Conservation (phyloP, 164 flowering plant species). For the Nelumbo lutea region DNA sequence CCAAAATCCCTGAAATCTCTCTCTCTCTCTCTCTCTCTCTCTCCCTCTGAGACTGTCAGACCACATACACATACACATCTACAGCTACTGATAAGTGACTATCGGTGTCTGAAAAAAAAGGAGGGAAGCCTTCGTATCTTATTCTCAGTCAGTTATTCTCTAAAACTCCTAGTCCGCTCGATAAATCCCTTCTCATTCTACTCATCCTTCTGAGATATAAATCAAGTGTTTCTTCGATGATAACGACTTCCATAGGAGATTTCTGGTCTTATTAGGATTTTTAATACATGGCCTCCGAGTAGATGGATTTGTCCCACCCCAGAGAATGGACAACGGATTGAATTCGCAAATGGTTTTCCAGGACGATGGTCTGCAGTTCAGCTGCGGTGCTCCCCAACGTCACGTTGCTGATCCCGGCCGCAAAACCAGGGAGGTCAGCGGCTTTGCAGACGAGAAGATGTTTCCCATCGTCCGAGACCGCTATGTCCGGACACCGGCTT, state of each 20-base stretch:
- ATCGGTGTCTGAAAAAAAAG: no score
- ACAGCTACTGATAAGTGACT: no score
- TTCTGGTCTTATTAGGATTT: slow-evolving; percentile 12
- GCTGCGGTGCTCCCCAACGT: slow-evolving; percentile 18
- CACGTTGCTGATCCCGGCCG: slow-evolving; percentile 36
- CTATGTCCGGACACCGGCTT: slow-evolving; percentile 22
- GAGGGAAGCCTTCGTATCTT: no score
- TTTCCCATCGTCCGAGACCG: slow-evolving; percentile 31
- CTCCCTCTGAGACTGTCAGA: no score
- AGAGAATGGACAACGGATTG: slow-evolving; percentile 36
- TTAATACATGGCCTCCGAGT: slow-evolving; percentile 34
- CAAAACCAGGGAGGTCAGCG: slow-evolving; percentile 40
- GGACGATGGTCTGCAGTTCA: slow-evolving; percentile 36
- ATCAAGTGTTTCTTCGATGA: neutral
- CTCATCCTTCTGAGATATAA: neutral
- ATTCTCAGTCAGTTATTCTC: neutral
- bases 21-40: no score
- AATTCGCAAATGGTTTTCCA: slow-evolving; percentile 53
- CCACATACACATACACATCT: no score
- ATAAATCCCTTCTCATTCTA: neutral
- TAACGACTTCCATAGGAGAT: neutral
- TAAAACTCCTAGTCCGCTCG: neutral
- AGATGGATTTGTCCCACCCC: slow-evolving; percentile 31
- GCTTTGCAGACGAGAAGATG: slow-evolving; percentile 45
- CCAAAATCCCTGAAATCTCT: no score